phyloP scores from a whole-genome alignment of 1,284 basidiomycete species.

The Puccinia novopanici region DNA sequence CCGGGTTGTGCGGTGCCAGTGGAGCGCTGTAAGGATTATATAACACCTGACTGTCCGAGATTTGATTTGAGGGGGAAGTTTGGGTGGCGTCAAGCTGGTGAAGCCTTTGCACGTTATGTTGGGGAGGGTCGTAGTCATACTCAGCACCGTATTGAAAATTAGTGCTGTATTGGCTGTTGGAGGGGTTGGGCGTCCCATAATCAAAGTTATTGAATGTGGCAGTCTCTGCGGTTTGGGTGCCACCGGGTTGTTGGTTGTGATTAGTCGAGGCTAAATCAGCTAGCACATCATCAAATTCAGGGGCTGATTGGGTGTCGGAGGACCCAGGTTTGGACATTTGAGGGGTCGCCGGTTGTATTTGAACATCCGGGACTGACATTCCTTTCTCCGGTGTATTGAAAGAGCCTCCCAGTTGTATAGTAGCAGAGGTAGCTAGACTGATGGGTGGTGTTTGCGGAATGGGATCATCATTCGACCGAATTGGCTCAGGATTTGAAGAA shows the following conservation, averaged over 20 bases:
- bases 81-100: not conserved
- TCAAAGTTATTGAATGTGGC: slow-evolving; percentile 2
- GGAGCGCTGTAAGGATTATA: slow-evolving; percentile 14
- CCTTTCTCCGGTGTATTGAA: slow-evolving; percentile 17
- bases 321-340: slow-evolving; percentile 14
- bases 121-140: not conserved
- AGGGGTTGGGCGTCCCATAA: slow-evolving; percentile 6
- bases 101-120: slow-evolving; percentile 6
- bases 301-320: not conserved
- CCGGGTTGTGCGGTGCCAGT: not conserved
- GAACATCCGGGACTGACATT: slow-evolving; percentile 42
- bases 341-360: slow-evolving; percentile 46
- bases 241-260: not conserved
- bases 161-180: not conserved
- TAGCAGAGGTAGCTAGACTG: not conserved
- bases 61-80: not conserved
- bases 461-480: not conserved
- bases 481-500: not conserved
- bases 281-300: slow-evolving; percentile 33
- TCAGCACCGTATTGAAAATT: slow-evolving; percentile 1
- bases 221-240: not conserved
- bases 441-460: not conserved
- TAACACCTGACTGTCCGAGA: not conserved
- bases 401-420: not conserved
- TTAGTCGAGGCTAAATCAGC: slow-evolving; percentile 28